These are phyloP conservation scores for Fusarium sp. DNA, from an alignment of 2,329 filamentous ascomycete genomes.

Conservation along the genomic window DNA sequence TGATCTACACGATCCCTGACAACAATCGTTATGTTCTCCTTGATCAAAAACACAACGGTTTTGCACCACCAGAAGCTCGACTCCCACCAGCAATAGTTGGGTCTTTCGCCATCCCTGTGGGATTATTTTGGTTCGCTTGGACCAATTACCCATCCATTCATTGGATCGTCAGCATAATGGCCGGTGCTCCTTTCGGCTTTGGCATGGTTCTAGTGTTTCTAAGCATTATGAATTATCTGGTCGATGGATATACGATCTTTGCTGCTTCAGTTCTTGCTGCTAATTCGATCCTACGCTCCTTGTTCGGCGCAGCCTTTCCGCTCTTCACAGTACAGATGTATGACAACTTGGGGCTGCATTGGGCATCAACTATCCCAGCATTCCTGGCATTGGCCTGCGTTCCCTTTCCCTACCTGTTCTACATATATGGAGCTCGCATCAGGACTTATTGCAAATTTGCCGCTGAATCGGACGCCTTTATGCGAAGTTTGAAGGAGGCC, in stretches of 20 bases:
- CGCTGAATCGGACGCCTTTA: background rate
- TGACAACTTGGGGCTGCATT: background rate
- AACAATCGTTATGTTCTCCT: background rate
- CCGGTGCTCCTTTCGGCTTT: background rate
- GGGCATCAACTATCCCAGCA: background rate
- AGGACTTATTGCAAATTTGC: background rate
- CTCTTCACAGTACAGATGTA: background rate
- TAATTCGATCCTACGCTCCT: background rate
- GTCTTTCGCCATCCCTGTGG: background rate
- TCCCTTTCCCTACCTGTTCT: background rate
- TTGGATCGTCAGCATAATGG: background rate
- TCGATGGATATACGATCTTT: background rate
- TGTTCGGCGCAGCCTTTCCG: background rate
- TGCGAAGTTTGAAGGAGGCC: background rate
- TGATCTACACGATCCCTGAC: background rate
- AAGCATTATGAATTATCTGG: background rate
- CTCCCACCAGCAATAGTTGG: background rate
- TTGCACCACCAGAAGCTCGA: background rate
- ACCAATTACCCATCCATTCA: background rate
- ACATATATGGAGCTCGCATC: background rate
- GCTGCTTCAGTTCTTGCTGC: background rate
- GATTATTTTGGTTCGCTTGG: background rate
- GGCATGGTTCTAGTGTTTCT: background rate
- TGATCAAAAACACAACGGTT: background rate
- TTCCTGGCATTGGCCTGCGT: background rate